phyloP scores from a whole-genome alignment of 2,329 filamentous ascomycete species.

The Aspergillus phoenicis region DNA sequence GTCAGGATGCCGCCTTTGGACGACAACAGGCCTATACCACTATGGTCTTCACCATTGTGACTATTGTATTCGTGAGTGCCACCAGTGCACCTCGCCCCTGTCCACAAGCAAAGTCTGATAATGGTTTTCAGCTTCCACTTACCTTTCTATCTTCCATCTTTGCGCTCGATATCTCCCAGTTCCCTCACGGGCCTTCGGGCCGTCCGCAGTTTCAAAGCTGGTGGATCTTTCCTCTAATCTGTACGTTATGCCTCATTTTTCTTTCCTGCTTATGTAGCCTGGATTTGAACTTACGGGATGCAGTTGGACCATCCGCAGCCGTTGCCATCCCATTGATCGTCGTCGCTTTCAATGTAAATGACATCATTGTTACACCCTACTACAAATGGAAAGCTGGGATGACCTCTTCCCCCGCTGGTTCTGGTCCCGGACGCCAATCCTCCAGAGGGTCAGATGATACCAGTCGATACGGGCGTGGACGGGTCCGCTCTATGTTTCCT shows the following conservation, averaged over 20 bases:
- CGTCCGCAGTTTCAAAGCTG: conserved; percentile 3
- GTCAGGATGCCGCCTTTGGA: conserved; percentile 18
- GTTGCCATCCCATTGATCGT: not conserved
- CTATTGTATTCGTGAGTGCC: conserved; percentile 19
- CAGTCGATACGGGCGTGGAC: too few species aligned
- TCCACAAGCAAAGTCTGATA: not conserved
- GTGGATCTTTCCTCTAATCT: conserved; percentile 22
- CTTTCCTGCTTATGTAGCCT: too few species aligned
- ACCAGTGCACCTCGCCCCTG: not conserved
- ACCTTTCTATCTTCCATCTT: conserved; percentile 20
- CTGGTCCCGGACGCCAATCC: too few species aligned
- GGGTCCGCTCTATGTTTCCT: too few species aligned
- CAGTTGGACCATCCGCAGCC: not conserved
- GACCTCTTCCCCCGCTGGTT: not conserved
- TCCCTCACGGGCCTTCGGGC: conserved; percentile 10
- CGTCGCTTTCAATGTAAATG: not conserved
- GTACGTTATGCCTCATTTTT: too few species aligned
- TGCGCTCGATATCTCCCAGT: conserved; percentile 18
- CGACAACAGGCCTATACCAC: conserved; percentile 18
- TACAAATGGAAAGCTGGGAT: not conserved
- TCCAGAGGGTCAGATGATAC: too few species aligned
- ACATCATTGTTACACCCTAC: not conserved
- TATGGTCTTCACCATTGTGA: conserved; percentile 24
- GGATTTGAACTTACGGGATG: too few species aligned
- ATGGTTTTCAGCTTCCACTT: conserved; percentile 13